Conservation (phyloP, 768 basidiomycete genomes). For the Leccinum longicurvipes region DNA sequence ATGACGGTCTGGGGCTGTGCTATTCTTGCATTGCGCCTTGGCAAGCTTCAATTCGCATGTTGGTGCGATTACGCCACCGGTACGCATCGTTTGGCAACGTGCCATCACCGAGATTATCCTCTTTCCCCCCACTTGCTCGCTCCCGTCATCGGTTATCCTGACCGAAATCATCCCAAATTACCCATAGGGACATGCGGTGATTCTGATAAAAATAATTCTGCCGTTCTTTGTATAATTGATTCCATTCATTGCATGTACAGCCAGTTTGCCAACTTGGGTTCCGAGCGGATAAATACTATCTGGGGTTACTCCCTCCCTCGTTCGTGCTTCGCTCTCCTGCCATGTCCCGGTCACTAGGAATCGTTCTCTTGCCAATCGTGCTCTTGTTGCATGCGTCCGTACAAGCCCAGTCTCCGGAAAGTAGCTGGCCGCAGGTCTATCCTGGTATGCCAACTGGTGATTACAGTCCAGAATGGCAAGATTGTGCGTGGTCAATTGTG, state of each 20-base stretch:
- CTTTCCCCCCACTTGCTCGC: background rate
- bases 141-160: no score
- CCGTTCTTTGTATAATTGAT: background rate
- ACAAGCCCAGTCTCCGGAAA: background rate
- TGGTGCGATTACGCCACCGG: no score
- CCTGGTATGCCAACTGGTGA: conserved; percentile 42
- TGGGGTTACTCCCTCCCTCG: background rate
- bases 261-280: no score
- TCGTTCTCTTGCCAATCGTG: background rate
- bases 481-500: conserved; percentile 39
- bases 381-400: background rate
- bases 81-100: background rate
- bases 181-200: background rate
- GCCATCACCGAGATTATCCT: background rate
- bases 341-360: background rate
- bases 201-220: background rate
- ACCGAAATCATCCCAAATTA: no score
- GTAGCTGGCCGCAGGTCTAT: conserved; percentile 37
- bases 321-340: background rate
- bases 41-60: no score
- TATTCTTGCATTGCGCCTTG: no score
- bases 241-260: no score
- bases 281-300: no score
- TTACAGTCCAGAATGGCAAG: conserved; percentile 58
- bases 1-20: no score